Base-by-base conservation (phyloP, 805 yeast species). In the Barnettozyma californica region DNA sequence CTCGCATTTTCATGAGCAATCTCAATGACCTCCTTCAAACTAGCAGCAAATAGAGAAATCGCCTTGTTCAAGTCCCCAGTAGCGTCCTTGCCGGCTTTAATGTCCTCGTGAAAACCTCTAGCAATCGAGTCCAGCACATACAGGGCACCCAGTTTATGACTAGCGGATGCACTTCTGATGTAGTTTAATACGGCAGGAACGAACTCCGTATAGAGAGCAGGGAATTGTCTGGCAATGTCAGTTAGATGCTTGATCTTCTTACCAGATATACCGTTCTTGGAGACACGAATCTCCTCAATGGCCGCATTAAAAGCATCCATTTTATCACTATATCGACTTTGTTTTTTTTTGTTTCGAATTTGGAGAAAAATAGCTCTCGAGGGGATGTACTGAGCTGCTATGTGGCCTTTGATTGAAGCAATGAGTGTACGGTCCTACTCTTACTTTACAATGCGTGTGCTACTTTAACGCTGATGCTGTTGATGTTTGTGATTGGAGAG, bases 111-210 rank as follows among this genome's bases (percentile, higher is more conserved):
- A 62, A 78, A 87, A 23, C 84, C 90, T 68, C 98, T 81, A 47
- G 87, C 94, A 55, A 94, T 80, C 23, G 98, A 88, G 68, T 94
- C 99, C 53, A 92, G 81, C 53, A 90, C 91, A 66, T 94, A 94
- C 64, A 94, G 71, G 42, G 89, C 81, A 48, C 98, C 98, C 55
- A 94, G 76, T 70, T 91, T 94, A 68, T 92, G 95, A 43, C 91
- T 68, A 20, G 82, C 74, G 27, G 92, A 86, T 18, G 87, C 78
- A 48, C 80, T 77, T 67, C 81, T 85, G 69, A 91, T 79, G 66
- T 85, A 79, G 45, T 81, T 73, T 61, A 77, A 77, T 55, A 87
- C 73, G 53, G 74, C 71, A 43, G 80, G 75, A 43, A 84, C 75
- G 46, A 87, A 66, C 52, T 75, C 73, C 23, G 84, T 72, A 61